Evolutionary conservation across 139 green algal genomes (phyloP).

Genomic region (Diplosphaera chodatii): DNA sequence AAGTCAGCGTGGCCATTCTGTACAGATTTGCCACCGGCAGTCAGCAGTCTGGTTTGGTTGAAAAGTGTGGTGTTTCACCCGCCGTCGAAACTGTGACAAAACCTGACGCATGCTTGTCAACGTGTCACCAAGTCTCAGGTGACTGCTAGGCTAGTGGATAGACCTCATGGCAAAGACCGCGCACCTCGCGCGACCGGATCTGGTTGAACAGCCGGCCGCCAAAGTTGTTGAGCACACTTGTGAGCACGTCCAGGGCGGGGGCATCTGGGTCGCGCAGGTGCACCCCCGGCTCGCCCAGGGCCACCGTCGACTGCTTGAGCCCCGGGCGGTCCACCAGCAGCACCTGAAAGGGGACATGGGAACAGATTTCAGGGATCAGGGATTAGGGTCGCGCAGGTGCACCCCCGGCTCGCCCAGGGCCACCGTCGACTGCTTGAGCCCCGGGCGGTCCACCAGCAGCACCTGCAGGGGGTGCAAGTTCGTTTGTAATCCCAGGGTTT

Average conservation of each 20-base stretch:
- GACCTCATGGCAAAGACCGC: too few species aligned
- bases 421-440: constrained; percentile 42
- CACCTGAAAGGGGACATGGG: neutral
- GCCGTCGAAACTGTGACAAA: too few species aligned
- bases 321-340: constrained; percentile 12
- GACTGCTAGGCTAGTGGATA: too few species aligned
- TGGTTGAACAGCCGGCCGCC: constrained; percentile 73
- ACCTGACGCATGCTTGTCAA: too few species aligned
- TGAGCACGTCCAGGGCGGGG: constrained; percentile 55
- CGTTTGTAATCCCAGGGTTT: constrained; percentile 60
- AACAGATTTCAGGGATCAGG: constrained; percentile 56
- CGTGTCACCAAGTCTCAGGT: too few species aligned
- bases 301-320: constrained; percentile 43
- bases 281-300: constrained; percentile 52
- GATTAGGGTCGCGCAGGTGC: constrained; percentile 48
- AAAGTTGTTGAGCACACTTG: constrained; percentile 67
- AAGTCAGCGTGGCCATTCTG: too few species aligned
- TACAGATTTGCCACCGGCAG: too few species aligned
- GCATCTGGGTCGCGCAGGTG: constrained; percentile 51
- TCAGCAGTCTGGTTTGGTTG: too few species aligned
- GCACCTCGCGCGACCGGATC: constrained; percentile 51
- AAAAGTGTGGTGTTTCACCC: too few species aligned
- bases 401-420: constrained; percentile 55
- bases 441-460: constrained; percentile 1
- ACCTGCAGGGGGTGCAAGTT: neutral